Base-by-base conservation (phyloP, 768 basidiomycete species). In the Tricholoma hemisulphureum region DNA sequence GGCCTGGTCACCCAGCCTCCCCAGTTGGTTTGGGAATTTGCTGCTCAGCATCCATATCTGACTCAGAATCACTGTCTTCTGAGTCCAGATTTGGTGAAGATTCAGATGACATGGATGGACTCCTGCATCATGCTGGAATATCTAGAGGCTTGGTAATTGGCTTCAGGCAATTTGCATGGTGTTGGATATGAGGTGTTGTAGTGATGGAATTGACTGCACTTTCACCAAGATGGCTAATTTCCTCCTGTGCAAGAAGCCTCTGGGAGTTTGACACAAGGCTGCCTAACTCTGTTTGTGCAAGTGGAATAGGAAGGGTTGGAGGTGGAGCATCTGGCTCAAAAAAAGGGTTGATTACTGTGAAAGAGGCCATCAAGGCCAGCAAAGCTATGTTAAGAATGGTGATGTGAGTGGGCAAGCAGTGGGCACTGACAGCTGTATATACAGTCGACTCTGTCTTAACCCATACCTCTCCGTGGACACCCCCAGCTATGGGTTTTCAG, bases 21-120 rank as follows among this genome's bases (percentile, higher is more conserved):
- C 67, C 66, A 4, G 14, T 13, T 4, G 69, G 70, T 34, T 71
- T 72, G 31, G 66, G 57, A 29, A 71, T 71, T 50, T 58, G 29
- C 43, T 24, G 32, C 20, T 24, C 37, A 8, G 20, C 52, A 9
- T 54, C 50, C 18, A 31, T 52, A 23, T 58, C 59, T 21, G 56
- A 57, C n/a, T n/a, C n/a, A n/a, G n/a, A n/a, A 13, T 8, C 21
- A 28, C 28, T 20, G n/a, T 55, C 58, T 48, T 58, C 39, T 10
- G 51, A 39, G 13, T 37, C 35, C 50, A 28, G 23, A 50, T 29
- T 48, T 9, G 3, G 34, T 20, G 26, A 26, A 39, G 51, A 31
- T 32, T 24, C 29, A 54, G 37, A 53, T 49, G 46, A 34, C 32
- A 13, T 34, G 32, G 32, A 34, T 34, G 32, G 32, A 34, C 32